These are phyloP conservation scores for Recurvomyces mirabilis DNA, from an alignment of 495 filamentous ascomycete genomes.

Conservation along the genomic window DNA sequence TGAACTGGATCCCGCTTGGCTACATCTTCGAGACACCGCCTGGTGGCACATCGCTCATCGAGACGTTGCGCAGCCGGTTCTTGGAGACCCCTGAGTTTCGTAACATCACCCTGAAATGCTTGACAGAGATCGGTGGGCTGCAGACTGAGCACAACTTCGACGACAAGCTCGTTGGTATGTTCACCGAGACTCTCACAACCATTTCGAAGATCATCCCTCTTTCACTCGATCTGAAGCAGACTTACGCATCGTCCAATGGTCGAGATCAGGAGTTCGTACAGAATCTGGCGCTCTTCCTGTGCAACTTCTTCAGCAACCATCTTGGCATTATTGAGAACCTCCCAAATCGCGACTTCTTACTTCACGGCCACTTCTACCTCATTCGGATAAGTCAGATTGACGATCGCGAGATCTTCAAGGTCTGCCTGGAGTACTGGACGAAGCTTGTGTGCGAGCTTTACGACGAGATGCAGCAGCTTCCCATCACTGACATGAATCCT, in stretches of 20 bases:
- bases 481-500: slow-evolving; percentile 82
- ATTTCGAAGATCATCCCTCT: slow-evolving; percentile 87
- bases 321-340: slow-evolving; percentile 89
- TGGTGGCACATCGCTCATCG: slow-evolving; percentile 53
- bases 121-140: slow-evolving; percentile 92
- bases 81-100: slow-evolving; percentile 84
- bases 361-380: slow-evolving; percentile 92
- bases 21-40: slow-evolving; percentile 92
- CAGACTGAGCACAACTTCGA: slow-evolving; percentile 75
- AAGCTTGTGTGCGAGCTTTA: slow-evolving; percentile 97
- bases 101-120: slow-evolving; percentile 89
- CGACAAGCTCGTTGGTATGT: slow-evolving; percentile 92
- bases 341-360: slow-evolving; percentile 85
- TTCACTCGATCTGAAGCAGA: slow-evolving; percentile 74
- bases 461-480: slow-evolving; percentile 94
- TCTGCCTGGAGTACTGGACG: slow-evolving; percentile 97
- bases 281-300: slow-evolving; percentile 89
- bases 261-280: slow-evolving; percentile 96
- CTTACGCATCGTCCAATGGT: slow-evolving; percentile 80
- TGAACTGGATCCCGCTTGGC: slow-evolving; percentile 97
- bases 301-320: slow-evolving; percentile 89
- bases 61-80: slow-evolving; percentile 82
- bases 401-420: slow-evolving; percentile 98
- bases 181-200: slow-evolving; percentile 81
- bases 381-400: slow-evolving; percentile 98